Evolutionary conservation across 176 grass and related monocot genomes (phyloP).

Genomic region (Musa troglodytarum): DNA sequence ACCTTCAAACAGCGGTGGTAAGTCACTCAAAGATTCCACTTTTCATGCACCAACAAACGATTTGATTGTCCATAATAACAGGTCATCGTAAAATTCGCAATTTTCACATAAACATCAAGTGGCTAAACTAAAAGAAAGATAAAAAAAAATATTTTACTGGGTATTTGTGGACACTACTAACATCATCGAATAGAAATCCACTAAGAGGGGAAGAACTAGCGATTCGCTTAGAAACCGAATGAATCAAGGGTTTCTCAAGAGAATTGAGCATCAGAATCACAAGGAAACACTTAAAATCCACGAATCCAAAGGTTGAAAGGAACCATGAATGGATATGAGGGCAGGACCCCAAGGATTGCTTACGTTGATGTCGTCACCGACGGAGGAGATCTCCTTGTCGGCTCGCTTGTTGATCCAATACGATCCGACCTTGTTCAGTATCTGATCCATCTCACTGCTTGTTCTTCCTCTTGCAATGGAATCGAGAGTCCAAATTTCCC

Average conservation of each 20-base stretch:
- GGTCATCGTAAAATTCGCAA: background rate
- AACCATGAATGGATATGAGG: background rate
- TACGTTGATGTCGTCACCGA: slow-evolving; percentile 80
- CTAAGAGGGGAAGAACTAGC: background rate
- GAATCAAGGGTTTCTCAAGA: no score
- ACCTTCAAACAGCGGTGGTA: background rate
- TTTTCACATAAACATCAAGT: background rate
- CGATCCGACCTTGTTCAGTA: slow-evolving; percentile 91
- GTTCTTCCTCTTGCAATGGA: background rate
- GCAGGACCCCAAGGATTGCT: background rate
- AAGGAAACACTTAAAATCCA: background rate
- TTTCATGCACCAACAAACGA: background rate
- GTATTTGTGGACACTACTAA: no score
- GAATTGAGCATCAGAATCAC: no score
- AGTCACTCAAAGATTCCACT: background rate
- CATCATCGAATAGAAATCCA: background rate
- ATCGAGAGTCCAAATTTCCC: background rate
- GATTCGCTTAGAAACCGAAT: no score
- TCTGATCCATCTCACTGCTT: slow-evolving; percentile 56
- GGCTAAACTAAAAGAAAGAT: background rate
- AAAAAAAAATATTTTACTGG: background rate
- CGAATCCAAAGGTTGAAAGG: background rate
- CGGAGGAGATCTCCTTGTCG: slow-evolving; percentile 88
- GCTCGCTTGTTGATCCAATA: slow-evolving; percentile 91
- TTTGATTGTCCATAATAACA: background rate